A percentile compares a stretch with the other conserved stretches of the same genome.
Evolutionary conservation across 148 eudicot genomes (phyloP).

Genomic region (Dysphania ambrosioides): DNA sequence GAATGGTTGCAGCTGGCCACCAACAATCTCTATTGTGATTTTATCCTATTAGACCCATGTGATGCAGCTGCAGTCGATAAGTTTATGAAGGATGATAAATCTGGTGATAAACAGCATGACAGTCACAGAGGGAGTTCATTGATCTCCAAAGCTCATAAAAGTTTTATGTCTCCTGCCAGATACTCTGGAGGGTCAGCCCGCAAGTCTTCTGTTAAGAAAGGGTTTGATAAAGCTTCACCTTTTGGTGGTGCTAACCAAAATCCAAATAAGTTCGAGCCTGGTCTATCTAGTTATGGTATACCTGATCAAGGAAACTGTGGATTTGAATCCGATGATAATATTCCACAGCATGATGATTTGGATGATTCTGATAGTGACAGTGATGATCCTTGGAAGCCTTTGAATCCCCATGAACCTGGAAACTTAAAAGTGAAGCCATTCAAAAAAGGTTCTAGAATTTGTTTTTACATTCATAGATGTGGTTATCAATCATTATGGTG

Average conservation of each 20-base stretch:
- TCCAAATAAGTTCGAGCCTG: slow-evolving; percentile 30
- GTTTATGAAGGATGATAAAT: slow-evolving; percentile 46
- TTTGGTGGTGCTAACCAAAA: slow-evolving; percentile 31
- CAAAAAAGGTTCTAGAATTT: slow-evolving; percentile 51
- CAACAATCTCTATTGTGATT: slow-evolving; percentile 63
- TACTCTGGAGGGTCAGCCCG: slow-evolving; percentile 51
- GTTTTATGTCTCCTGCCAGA: slow-evolving; percentile 56
- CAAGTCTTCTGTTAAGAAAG: slow-evolving; percentile 54
- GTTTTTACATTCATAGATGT: neutral
- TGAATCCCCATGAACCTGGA: slow-evolving; percentile 92
- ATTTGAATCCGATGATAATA: slow-evolving; percentile 48
- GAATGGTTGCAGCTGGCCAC: slow-evolving; percentile 64
- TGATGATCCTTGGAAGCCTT: slow-evolving; percentile 91
- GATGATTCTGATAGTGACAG: slow-evolving; percentile 54
- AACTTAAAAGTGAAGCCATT: slow-evolving; percentile 79
- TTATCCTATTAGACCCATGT: slow-evolving; percentile 72
- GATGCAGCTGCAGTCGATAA: slow-evolving; percentile 57
- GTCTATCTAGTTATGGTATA: slow-evolving; percentile 34
- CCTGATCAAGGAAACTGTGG: slow-evolving; percentile 39
- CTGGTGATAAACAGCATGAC: slow-evolving; percentile 44
- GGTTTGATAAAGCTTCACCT: slow-evolving; percentile 36
- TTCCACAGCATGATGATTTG: slow-evolving; percentile 41
- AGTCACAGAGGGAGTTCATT: slow-evolving; percentile 41
- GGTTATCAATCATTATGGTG: neutral
- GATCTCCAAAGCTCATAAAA: slow-evolving; percentile 62